A percentile compares a stretch with the other conserved stretches of the same genome.
Evolutionary conservation across 768 basidiomycete genomes (phyloP).

Genomic region (Trametes cinnabarina): DNA sequence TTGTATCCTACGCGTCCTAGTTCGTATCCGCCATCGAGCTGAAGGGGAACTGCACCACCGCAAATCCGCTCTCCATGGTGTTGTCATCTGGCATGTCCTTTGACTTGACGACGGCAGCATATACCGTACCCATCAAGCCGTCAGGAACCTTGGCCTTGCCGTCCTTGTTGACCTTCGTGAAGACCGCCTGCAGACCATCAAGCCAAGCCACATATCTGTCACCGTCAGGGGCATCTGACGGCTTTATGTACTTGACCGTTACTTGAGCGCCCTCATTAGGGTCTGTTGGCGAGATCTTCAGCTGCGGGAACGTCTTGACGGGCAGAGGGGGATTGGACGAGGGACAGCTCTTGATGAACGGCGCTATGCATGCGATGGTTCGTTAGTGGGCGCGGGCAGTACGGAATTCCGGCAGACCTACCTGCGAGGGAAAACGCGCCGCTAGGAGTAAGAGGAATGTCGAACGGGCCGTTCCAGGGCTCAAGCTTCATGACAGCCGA

Average conservation of each 20-base stretch:
- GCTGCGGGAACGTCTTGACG: slow-evolving; percentile 47
- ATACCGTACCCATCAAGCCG: slow-evolving; percentile 48
- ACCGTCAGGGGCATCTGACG: background rate
- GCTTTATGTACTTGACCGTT: background rate
- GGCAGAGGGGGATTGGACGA: slow-evolving; percentile 46
- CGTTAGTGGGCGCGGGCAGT: background rate
- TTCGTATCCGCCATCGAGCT: background rate
- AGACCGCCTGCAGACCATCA: slow-evolving; percentile 43
- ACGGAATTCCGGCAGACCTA: background rate
- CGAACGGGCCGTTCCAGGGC: slow-evolving; percentile 49
- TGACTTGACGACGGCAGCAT: slow-evolving; percentile 44
- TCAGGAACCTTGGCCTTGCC: slow-evolving; percentile 40
- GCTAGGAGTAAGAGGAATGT: slow-evolving; percentile 31
- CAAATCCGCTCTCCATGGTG: slow-evolving; percentile 56
- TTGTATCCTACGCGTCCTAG: background rate
- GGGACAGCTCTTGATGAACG: slow-evolving; percentile 53
- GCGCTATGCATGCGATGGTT: background rate
- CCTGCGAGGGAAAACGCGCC: slow-evolving; percentile 48
- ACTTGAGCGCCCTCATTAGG: slow-evolving; percentile 33
- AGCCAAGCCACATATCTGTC: slow-evolving; percentile 49
- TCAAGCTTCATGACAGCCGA: slow-evolving; percentile 39
- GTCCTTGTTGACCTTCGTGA: slow-evolving; percentile 30
- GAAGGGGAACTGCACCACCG: slow-evolving; percentile 31
- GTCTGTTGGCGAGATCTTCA: slow-evolving; percentile 31
- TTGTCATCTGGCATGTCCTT: slow-evolving; percentile 32